Conservation (phyloP, 345 rosid species). For the Ceriops decandra region DNA sequence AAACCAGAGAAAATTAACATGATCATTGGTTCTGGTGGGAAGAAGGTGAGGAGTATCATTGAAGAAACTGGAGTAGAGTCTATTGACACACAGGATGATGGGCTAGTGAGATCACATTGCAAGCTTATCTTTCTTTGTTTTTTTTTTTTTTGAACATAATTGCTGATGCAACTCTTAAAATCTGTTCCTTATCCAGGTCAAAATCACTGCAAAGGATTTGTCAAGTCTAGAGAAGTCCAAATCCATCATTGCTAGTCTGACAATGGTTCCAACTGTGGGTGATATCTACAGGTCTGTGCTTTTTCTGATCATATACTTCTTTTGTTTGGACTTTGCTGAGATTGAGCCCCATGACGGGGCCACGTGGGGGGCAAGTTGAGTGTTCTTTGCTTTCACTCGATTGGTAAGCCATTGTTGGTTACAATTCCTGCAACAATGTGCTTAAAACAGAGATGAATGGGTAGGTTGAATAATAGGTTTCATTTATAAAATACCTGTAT, state of each 20-base stretch:
- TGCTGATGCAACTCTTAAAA: conserved; percentile 18
- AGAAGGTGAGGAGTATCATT: conserved; percentile 90
- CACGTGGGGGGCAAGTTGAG: too few species aligned
- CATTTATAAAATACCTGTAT: background rate
- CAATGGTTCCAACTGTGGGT: conserved; percentile 86
- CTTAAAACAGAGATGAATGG: background rate
- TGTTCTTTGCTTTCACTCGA: background rate
- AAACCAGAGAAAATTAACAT: conserved; percentile 68
- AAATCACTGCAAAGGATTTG: conserved; percentile 77
- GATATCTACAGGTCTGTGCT: conserved; percentile 69
- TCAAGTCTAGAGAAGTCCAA: conserved; percentile 77
- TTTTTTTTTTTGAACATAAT: conserved; percentile 11
- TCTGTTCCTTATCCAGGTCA: conserved; percentile 52
- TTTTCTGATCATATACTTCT: background rate
- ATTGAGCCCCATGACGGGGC: too few species aligned
- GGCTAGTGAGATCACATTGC: conserved; percentile 57
- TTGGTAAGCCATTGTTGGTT: background rate
- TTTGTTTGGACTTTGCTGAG: background rate
- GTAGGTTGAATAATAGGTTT: background rate
- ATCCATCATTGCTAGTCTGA: conserved; percentile 67
- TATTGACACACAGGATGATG: conserved; percentile 85
- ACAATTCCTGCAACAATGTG: background rate
- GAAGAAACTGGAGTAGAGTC: conserved; percentile 94
- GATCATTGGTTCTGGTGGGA: conserved; percentile 95
- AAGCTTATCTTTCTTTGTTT: conserved; percentile 15